Conservation (phyloP, 1,139 yeast species). For the Yamadazyma jaroonii region DNA sequence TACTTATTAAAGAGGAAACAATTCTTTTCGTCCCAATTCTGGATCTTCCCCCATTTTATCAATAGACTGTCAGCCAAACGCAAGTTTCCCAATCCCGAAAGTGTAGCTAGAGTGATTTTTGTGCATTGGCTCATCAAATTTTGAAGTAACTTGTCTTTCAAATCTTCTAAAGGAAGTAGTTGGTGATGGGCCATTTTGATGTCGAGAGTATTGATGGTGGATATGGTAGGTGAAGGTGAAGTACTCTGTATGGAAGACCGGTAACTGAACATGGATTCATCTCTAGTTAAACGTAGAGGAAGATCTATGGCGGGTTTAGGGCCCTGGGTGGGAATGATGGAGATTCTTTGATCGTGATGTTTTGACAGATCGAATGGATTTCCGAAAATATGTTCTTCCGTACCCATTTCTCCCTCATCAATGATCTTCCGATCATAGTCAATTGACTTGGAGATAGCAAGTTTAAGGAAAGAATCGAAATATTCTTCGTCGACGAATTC, state of each 20-base stretch:
- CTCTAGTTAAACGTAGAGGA: conserved; percentile 8
- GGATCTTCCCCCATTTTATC: conserved; percentile 11
- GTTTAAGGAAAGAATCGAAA: conserved; percentile 7
- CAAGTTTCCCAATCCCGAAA: conserved; percentile 33
- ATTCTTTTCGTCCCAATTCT: conserved; percentile 12
- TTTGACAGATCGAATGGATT: too few species aligned
- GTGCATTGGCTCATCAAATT: conserved; percentile 24
- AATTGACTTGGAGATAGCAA: conserved; percentile 13
- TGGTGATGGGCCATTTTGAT: conserved; percentile 21
- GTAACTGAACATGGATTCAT: conserved; percentile 10
- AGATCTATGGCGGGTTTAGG: conserved; percentile 7
- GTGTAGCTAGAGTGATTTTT: conserved; percentile 21
- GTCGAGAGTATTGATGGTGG: conserved; percentile 18
- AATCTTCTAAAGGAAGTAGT: conserved; percentile 11
- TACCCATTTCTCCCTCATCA: neutral
- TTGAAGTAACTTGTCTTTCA: conserved; percentile 30
- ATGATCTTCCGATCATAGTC: conserved; percentile 10
- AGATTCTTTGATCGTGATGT: too few species aligned
- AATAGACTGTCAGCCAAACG: conserved; percentile 36
- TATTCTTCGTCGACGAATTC: conserved; percentile 8
- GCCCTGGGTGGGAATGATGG: too few species aligned
- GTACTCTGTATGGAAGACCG: conserved; percentile 14
- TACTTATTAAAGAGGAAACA: conserved; percentile 36
- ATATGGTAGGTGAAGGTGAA: conserved; percentile 19
- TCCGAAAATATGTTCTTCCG: neutral